A percentile compares a stretch with the other conserved stretches of the same genome.
Evolutionary conservation across 176 grass and related monocot species (phyloP).

Genomic region (Tillandsia fasciculata): DNA sequence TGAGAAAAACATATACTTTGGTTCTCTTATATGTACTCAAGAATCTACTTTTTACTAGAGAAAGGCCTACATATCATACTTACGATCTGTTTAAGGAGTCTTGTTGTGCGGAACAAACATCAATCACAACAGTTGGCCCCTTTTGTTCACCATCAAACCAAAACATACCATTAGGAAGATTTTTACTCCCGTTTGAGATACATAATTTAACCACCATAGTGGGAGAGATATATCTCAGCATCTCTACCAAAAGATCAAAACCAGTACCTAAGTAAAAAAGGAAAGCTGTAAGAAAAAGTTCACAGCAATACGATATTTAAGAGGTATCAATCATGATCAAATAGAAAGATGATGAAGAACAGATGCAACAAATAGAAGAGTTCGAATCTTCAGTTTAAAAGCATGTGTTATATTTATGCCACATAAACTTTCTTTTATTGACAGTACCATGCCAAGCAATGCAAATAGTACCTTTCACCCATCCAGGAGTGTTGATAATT

Average conservation of each 20-base stretch:
- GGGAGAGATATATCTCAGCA: conserved; percentile 75
- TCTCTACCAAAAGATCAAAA: conserved; percentile 89
- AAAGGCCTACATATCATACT: conserved; percentile 17
- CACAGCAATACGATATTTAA: background rate
- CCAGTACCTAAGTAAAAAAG: conserved; percentile 58
- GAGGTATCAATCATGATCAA: background rate
- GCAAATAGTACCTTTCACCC: conserved; percentile 70
- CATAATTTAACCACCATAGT: conserved; percentile 64
- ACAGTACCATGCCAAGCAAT: conserved; percentile 10
- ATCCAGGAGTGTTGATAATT: conserved; percentile 66
- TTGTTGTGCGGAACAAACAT: conserved; percentile 34
- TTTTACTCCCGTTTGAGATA: conserved; percentile 50
- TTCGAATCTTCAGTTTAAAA: conserved; percentile 11
- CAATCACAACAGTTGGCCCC: conserved; percentile 33
- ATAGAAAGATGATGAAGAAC: conserved; percentile 4
- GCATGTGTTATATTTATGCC: background rate
- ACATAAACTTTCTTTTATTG: background rate
- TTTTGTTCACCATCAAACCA: conserved; percentile 44
- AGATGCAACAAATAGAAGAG: conserved; percentile 16
- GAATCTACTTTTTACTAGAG: conserved; percentile 6
- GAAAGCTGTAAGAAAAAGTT: background rate
- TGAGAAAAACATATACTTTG: background rate
- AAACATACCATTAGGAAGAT: conserved; percentile 82
- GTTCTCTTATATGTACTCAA: background rate
- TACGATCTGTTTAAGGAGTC: conserved; percentile 56